Base-by-base conservation (phyloP, 805 yeast species). In the Komagataella pseudopastoris region DNA sequence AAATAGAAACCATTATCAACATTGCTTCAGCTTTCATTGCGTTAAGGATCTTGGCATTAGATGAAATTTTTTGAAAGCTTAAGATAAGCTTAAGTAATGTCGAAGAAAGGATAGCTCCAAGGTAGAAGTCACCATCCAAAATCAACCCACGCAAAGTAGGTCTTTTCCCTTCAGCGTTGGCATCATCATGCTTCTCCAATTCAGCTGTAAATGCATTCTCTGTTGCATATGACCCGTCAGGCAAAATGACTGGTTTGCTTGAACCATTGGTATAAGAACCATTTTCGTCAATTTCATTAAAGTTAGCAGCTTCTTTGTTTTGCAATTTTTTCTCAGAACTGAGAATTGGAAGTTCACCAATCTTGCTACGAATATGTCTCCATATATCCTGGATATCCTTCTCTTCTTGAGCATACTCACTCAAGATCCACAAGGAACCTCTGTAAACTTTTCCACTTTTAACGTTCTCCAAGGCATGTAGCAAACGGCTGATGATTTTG, bases 151-250 rank as follows among this genome's bases (percentile, higher is more conserved):
- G 84, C 58, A 95, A 71, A 16, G 47, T 45, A 48, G 95, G 88
- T 24, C 90, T 88, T 57, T 74, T 75, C 20, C 60, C 57, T 14
- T 66, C 64, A n/a, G 74, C 70, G n/a, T 66, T 63, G 3, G 62
- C 66, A 5, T 64, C 65, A 14, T 56, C 56, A 22, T 59, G 54
- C 18, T 54, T 54, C n/a, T 64, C 64, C 18, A 71, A 69, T 51
- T 70, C 71, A 23, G 56, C 53, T 5, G 56, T 47, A 52, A 83
- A 69, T 0, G 96, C 93, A 56, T 81, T 80, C 68, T 93, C 99
- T 46, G 96, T 87, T 24, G 99, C 99, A 68, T 93, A 93, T 0
- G 99, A 93, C 59, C 99, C 99, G 70, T 93, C 99, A n/a, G 99
- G 96, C 57, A 93, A 75, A 53, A 93, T 83, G 54, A 85, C 83